phyloP scores from a whole-genome alignment of 2,329 filamentous ascomycete genomes.

The Ophiostoma ulmi region DNA sequence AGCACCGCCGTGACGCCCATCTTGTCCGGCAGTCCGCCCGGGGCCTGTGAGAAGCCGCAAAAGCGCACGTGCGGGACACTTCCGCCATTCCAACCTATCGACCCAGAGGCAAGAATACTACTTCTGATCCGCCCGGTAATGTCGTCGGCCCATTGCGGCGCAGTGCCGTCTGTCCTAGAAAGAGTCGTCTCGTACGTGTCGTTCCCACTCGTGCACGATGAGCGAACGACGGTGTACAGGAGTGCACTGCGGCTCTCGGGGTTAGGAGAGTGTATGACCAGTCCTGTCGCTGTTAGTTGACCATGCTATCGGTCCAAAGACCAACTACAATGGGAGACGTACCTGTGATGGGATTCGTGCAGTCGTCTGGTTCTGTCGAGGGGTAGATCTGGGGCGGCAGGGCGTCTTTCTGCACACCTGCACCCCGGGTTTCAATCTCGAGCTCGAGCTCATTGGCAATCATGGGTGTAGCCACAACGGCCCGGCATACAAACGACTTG shows the following conservation, averaged over 20 bases:
- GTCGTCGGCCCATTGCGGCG: conserved; percentile 41
- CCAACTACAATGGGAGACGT: background rate
- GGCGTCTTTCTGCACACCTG: background rate
- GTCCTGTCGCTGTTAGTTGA: conserved; percentile 16
- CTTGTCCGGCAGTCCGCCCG: conserved; percentile 37
- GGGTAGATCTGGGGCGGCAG: background rate
- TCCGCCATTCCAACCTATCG: background rate
- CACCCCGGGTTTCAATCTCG: conserved; percentile 34
- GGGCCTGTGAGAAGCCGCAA: conserved; percentile 50
- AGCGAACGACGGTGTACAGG: conserved; percentile 48
- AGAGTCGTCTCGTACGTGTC: conserved; percentile 16
- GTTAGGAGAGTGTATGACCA: conserved; percentile 41
- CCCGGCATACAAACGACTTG: conserved; percentile 39
- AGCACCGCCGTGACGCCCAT: conserved; percentile 47
- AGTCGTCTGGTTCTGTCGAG: background rate
- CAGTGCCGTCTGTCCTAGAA: background rate
- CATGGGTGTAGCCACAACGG: conserved; percentile 50
- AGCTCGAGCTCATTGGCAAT: conserved; percentile 49
- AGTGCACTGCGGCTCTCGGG: conserved; percentile 36
- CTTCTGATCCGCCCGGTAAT: background rate
- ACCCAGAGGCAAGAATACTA: background rate
- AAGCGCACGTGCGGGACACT: conserved; percentile 43
- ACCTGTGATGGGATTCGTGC: conserved; percentile 47
- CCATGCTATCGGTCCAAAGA: background rate
- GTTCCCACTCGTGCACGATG: conserved; percentile 44